phyloP scores from a whole-genome alignment of 2,329 filamentous ascomycete species.

The Alternaria panax region DNA sequence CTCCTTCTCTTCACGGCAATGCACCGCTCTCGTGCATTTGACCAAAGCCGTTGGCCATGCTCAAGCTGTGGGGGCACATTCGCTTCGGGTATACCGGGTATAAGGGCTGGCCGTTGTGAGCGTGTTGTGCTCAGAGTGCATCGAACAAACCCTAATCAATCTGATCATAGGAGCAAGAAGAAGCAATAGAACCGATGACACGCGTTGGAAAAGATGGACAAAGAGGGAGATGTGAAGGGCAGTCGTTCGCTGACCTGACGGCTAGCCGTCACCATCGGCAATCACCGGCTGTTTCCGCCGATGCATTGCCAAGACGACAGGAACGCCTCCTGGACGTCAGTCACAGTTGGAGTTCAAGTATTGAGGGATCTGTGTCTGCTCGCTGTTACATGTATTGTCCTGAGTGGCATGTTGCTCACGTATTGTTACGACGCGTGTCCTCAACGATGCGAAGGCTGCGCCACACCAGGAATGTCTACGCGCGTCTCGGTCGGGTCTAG shows the following conservation, averaged over 20 bases:
- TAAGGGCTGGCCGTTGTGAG: not conserved
- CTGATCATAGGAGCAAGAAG: not conserved
- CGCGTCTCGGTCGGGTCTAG: slow-evolving; percentile 12
- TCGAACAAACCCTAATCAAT: not conserved
- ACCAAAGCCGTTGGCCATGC: not conserved
- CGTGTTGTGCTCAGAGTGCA: not conserved
- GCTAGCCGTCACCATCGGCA: not conserved
- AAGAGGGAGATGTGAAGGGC: not conserved
- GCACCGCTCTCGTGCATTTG: not conserved
- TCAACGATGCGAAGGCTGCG: slow-evolving; percentile 3
- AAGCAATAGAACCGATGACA: not conserved
- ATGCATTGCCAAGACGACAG: slow-evolving; percentile 1
- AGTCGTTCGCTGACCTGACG: not conserved
- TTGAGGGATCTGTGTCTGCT: not conserved
- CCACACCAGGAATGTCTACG: slow-evolving; percentile 13
- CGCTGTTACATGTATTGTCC: too few species aligned
- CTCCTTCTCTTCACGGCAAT: not conserved
- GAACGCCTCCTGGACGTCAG: not conserved
- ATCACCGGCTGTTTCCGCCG: not conserved
- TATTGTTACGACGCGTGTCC: slow-evolving; percentile 14
- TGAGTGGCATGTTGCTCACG: not conserved
- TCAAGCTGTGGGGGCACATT: not conserved
- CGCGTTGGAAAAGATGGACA: not conserved
- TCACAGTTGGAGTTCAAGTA: not conserved
- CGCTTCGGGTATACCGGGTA: not conserved